Percentiles rank a stretch among this genome's conserved stretches.
These are phyloP conservation scores for Boletus albobrunnescens DNA, from an alignment of 1,284 basidiomycete genomes.

Conservation along the genomic window DNA sequence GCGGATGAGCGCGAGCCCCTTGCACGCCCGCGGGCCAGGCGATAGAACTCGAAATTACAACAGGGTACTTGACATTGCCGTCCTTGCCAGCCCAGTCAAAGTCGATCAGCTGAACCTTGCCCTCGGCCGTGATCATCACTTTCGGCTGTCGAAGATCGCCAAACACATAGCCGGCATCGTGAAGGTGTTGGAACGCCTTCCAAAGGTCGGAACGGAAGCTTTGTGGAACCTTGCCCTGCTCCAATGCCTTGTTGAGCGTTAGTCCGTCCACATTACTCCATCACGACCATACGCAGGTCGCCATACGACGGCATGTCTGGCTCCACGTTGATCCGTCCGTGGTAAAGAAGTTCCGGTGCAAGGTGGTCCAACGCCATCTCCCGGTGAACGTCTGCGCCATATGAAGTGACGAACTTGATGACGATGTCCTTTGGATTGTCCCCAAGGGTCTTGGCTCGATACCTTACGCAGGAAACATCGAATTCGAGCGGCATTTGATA, in stretches of 20 bases:
- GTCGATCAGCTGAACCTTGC: slow-evolving; percentile 2
- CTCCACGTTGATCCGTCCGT: background rate
- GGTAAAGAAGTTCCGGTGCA: slow-evolving; percentile 13
- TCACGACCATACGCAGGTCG: slow-evolving; percentile 21
- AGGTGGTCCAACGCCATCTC: slow-evolving; percentile 4
- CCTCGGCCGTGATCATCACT: slow-evolving; percentile 10
- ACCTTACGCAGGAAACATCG: slow-evolving; percentile 1
- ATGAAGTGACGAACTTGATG: slow-evolving; percentile 20
- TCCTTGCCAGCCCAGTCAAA: slow-evolving; percentile 13
- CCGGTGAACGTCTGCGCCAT: slow-evolving; percentile 9
- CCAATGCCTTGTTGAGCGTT: background rate
- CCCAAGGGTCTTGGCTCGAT: slow-evolving; percentile 4
- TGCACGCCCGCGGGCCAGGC: slow-evolving; percentile 7
- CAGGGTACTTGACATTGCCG: slow-evolving; percentile 15
- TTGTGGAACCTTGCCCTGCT: background rate
- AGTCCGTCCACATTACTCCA: slow-evolving; percentile 11
- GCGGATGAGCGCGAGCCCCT: slow-evolving; percentile 3
- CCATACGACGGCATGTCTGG: slow-evolving; percentile 11
- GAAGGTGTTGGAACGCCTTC: background rate
- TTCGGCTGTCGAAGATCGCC: slow-evolving; percentile 16
- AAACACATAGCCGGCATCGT: slow-evolving; percentile 14
- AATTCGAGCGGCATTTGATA: slow-evolving; percentile 8
- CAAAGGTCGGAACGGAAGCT: background rate
- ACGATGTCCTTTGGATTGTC: slow-evolving; percentile 5
- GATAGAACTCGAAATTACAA: slow-evolving; percentile 5